Base-by-base conservation (phyloP, 371 early-diverging fungal species). In the Mortierella sp. region DNA sequence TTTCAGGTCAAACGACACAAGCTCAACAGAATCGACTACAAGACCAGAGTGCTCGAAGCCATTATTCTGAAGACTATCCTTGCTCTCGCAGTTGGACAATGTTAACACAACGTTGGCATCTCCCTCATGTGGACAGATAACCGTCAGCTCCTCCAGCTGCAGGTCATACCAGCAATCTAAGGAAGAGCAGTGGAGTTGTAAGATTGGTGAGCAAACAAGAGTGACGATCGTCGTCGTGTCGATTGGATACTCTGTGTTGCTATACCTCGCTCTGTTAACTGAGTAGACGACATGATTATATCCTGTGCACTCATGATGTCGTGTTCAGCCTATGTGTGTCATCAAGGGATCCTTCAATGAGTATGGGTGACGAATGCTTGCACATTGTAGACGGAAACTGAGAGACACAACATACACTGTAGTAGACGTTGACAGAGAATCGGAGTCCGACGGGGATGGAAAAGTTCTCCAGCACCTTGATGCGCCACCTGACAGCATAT, bases 401-500 rank as follows among this genome's bases (percentile, higher is more conserved):
- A 31, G 13, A 16, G 46, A 48, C 13, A 21, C 19, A 21, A 14
- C 44, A 45, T 66, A 66, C 72, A n/a, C 60, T 61, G 31, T 74
- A 74, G n/a, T 21, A 40, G 47, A 74, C 57, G 19, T 63, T 63
- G 37, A 60, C 63, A 2, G 39, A 22, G 27, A 74, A 74, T 34
- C 57, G 76, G 12, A 74, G 41, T 1, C 68, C 76, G n/a, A 63
- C 60, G 19, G 76, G 68, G 19, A 67, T 56, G 13, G 27, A 22
- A 46, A 57, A 67, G 22, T 55, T 45, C 6, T 63, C 29, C 24
- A 60, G 55, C 2, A 47, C 49, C 40, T 63, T 63, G 37, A 68
- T 56, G 12, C 57, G 57, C 76, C 76, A 74, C 14, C 47, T 56
- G 14, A 74, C 34, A 27, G 9, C 47, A 41, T 74, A 74, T 25